Percentiles rank a stretch among this genome's conserved stretches.
Evolutionary conservation across 1,284 basidiomycete species (phyloP).

Genomic region (Meira nashicola): DNA sequence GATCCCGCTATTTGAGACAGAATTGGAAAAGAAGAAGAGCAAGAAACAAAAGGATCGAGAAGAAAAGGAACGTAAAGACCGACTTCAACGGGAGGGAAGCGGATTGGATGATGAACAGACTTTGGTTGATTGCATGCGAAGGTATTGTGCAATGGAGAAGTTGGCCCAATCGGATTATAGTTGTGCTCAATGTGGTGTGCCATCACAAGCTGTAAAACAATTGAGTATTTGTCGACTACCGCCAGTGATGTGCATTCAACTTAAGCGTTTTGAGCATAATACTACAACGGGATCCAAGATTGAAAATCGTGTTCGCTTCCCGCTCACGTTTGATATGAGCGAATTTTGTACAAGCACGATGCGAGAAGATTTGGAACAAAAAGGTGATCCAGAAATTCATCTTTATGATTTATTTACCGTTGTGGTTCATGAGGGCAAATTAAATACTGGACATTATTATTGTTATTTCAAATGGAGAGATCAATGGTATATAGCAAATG

Average conservation of each 20-base stretch:
- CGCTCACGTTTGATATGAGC: conserved; percentile 77
- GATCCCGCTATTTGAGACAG: not conserved
- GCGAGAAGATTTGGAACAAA: conserved; percentile 16
- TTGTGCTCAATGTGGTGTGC: conserved; percentile 61
- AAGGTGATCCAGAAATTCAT: conserved; percentile 53
- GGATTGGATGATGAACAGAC: conserved; percentile 33
- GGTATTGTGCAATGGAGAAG: conserved; percentile 45
- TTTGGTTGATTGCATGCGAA: conserved; percentile 31
- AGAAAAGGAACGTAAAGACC: conserved; percentile 56
- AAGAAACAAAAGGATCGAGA: conserved; percentile 49
- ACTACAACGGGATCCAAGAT: conserved; percentile 68
- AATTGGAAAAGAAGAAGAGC: conserved; percentile 9
- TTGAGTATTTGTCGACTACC: conserved; percentile 79
- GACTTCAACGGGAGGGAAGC: conserved; percentile 12
- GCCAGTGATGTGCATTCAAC: conserved; percentile 85
- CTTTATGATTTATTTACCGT: conserved; percentile 84
- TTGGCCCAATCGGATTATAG: conserved; percentile 55
- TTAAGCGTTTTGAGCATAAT: conserved; percentile 95
- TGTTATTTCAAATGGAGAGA: conserved; percentile 72
- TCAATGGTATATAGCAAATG: conserved; percentile 91
- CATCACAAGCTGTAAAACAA: conserved; percentile 65
- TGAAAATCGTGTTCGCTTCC: conserved; percentile 76
- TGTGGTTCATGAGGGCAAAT: conserved; percentile 81
- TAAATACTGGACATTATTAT: conserved; percentile 91
- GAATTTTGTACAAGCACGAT: conserved; percentile 66